Base-by-base conservation (phyloP, 306 rosid species). In the Gastrolobium villosum region DNA sequence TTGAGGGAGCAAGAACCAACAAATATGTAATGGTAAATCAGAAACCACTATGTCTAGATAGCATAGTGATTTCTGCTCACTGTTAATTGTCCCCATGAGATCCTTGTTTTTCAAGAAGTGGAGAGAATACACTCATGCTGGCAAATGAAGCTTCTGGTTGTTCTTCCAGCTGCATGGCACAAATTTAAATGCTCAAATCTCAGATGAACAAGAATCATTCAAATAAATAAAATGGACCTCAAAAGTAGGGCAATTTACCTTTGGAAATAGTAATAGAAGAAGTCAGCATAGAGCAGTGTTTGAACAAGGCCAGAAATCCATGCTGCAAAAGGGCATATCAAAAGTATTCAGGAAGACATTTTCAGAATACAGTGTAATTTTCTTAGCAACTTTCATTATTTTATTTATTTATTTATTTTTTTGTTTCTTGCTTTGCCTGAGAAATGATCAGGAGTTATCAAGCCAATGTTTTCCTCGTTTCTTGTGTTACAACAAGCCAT, bases 181-280 rank as follows among this genome's bases (percentile, higher is more conserved):
- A 85, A 68, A 73, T 43, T 34, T 39, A 52, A 84, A 76, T 37
- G 61, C 36, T 68, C 68, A 60, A 48, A 39, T 41, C 52, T 59
- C 49, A 59, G 74, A 44, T 13, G 60, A 43, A 72, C 61, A 46
- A 7, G 11, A 59, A 75, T 5, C 15, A 14, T 32, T 41, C 50
- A 5, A 52, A 36, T 3, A 77, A 66, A 61, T 30, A 74, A 54
- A 68, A 68, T 63, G 39, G 41, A 34, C 59, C 32, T 10, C 62
- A 64, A 52, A 62, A 15, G 65, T 10, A 26, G 46, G 79, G 7
- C 11, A 72, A 68, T n/a, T 72, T 87, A 90, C 98, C 98, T 93
- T 81, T 89, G 87, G 86, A 89, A 90, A 79, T 91, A 93, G 81
- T 93, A 93, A 70, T 93, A 93, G 89, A 93, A 93, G 89, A 93